Conservation (phyloP, 176 grass and related monocot genomes). For the Carex scoparia region DNA sequence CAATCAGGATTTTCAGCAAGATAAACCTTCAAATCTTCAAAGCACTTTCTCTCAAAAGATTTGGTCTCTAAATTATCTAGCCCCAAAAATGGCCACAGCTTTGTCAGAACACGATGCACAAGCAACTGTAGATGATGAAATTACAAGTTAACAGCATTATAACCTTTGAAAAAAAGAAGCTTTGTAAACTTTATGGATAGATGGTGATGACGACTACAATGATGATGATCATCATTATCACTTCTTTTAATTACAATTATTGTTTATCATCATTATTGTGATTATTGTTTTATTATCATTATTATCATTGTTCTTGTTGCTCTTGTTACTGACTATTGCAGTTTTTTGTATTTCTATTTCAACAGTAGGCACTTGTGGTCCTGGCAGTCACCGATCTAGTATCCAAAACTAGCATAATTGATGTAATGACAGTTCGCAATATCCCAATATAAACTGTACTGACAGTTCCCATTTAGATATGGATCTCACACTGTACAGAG, state of each 20-base stretch:
- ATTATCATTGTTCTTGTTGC: background rate
- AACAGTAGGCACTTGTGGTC: background rate
- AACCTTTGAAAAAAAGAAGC: background rate
- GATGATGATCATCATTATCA: background rate
- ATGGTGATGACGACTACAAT: background rate
- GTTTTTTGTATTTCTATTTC: background rate
- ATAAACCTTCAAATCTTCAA: slow-evolving; percentile 82
- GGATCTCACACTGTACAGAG: too few species aligned
- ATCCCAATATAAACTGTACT: background rate
- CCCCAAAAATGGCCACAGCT: slow-evolving; percentile 54
- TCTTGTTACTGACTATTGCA: background rate
- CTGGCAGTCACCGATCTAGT: background rate
- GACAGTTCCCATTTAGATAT: too few species aligned
- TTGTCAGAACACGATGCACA: slow-evolving; percentile 69
- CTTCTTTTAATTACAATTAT: too few species aligned
- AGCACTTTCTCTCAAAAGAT: slow-evolving; percentile 64
- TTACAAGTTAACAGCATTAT: background rate
- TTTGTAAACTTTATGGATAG: background rate
- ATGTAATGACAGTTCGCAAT: background rate
- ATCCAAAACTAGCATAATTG: background rate
- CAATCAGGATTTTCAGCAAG: slow-evolving; percentile 86
- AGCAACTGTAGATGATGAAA: slow-evolving; percentile 52
- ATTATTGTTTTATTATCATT: background rate
- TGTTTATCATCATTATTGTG: background rate
- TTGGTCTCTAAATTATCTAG: slow-evolving; percentile 47